These are phyloP conservation scores for Sporothrix inflata DNA, from an alignment of 2,329 filamentous ascomycete genomes.

Conservation along the genomic window DNA sequence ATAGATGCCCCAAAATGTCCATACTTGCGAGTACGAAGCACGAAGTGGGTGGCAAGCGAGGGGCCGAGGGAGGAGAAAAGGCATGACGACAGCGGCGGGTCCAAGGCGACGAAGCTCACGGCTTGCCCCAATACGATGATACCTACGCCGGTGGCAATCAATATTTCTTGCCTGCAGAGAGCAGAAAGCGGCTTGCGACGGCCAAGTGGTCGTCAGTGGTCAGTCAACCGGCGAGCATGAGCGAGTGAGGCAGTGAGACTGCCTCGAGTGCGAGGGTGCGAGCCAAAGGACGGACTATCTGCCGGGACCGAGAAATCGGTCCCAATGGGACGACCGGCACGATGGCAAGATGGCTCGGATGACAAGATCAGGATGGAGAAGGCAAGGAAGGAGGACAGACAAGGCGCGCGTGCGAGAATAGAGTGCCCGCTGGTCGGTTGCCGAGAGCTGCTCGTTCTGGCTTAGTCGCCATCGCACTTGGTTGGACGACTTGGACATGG, in stretches of 20 bases:
- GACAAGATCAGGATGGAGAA: neutral
- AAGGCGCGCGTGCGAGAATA: neutral
- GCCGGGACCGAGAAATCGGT: conserved; percentile 15
- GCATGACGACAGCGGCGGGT: neutral
- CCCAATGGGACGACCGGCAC: neutral
- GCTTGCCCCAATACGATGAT: neutral
- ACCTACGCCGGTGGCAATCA: neutral
- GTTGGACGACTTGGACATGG: neutral
- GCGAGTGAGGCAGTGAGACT: neutral
- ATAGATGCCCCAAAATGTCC: neutral
- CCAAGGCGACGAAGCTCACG: neutral
- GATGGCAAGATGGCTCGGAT: neutral
- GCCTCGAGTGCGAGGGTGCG: neutral
- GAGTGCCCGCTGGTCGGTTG: neutral
- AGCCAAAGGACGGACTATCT: neutral
- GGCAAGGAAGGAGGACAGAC: neutral
- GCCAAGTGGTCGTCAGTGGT: conserved; percentile 1
- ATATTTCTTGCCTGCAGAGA: neutral
- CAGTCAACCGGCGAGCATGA: neutral
- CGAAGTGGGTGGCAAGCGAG: neutral
- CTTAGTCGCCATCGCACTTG: conserved; percentile 13
- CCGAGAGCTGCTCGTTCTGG: neutral
- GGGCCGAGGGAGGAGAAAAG: neutral
- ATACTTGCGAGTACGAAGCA: neutral
- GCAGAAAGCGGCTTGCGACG: conserved; percentile 16